Base-by-base conservation (phyloP, 345 rosid species). In the Salix udensis region DNA sequence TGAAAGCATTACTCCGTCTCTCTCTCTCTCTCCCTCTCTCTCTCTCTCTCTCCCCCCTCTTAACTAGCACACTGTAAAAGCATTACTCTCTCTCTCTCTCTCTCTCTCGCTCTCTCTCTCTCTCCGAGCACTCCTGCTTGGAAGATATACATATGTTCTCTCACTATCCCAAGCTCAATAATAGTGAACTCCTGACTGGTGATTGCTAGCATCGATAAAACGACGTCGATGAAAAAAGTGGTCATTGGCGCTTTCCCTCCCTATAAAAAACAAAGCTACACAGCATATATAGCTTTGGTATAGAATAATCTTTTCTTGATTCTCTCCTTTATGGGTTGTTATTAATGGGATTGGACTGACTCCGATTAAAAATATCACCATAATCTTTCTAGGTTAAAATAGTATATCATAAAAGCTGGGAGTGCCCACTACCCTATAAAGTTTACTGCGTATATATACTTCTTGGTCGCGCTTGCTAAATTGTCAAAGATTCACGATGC, bases 341-440 rank as follows among this genome's bases (percentile, higher is more conserved):
- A 65, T 58, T 44, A 13, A 64, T 78, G 67, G 65, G 83, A 77
- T 77, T 81, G 75, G 80, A 81, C 74, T 71, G 77, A 74, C 77
- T 31, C 31, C 68, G 65, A 68, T 65, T 55, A 67, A 44, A 48
- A 67, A 30, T 36, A 24, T 62, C 67, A 50, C 36, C 65, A 39
- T 55, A 53, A 72, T 67, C 73, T 16, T 39, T 39, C 8, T n/a
- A n/a, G 14, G 37, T 68, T 67, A 23, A 78, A 66, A 70, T 16
- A 58, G 64, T 9, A 11, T 58, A 42, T 68, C 8, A 55, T 46
- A 74, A 82, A 75, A 76, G 71, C 50, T 75, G 18, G 70, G 55
- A 58, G 5, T 26, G 40, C 26, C 80, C 82, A 58, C 68, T 67
- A 40, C 1, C 16, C n/a, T 26, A 55, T 67, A 72, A 72, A 53